A percentile compares a stretch with the other conserved stretches of the same genome.
Evolutionary conservation across 805 yeast species (phyloP).

Genomic region (Teunomyces atbi): DNA sequence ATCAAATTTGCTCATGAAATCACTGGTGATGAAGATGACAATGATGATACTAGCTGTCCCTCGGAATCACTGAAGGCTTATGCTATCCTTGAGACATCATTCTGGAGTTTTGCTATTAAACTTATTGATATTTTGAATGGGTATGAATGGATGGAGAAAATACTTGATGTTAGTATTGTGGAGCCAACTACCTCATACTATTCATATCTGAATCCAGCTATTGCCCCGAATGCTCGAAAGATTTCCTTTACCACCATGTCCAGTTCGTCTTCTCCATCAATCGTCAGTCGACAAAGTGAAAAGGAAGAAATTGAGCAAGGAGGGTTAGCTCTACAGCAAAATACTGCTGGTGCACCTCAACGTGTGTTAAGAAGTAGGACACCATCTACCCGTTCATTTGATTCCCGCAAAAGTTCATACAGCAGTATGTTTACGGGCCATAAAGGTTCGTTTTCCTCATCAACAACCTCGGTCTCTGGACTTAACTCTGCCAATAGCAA

Average conservation of each 20-base stretch:
- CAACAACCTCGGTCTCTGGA: conserved; percentile 3
- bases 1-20: conserved; percentile 6
- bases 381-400: conserved; percentile 13
- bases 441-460: conserved; percentile 11
- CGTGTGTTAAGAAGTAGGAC: conserved; percentile 11
- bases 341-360: background rate
- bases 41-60: background rate
- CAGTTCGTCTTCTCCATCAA: conserved; percentile 2
- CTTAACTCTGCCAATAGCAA: conserved; percentile 4
- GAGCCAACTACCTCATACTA: conserved; percentile 2
- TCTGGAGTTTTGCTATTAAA: conserved; percentile 5
- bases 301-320: background rate
- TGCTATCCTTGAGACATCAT: conserved; percentile 7
- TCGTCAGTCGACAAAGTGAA: background rate
- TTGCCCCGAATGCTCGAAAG: background rate
- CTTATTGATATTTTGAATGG: conserved; percentile 21
- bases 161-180: conserved; percentile 15
- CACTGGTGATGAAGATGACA: background rate
- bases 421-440: conserved; percentile 8
- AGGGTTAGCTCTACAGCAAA: background rate
- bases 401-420: conserved; percentile 12
- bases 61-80: background rate
- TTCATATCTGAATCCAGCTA: background rate
- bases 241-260: conserved; percentile 4
- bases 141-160: conserved; percentile 21